Percentiles rank a stretch among this genome's conserved stretches.
Evolutionary conservation across 495 filamentous ascomycete species (phyloP).

Genomic region (Penicillium maclennaniae): DNA sequence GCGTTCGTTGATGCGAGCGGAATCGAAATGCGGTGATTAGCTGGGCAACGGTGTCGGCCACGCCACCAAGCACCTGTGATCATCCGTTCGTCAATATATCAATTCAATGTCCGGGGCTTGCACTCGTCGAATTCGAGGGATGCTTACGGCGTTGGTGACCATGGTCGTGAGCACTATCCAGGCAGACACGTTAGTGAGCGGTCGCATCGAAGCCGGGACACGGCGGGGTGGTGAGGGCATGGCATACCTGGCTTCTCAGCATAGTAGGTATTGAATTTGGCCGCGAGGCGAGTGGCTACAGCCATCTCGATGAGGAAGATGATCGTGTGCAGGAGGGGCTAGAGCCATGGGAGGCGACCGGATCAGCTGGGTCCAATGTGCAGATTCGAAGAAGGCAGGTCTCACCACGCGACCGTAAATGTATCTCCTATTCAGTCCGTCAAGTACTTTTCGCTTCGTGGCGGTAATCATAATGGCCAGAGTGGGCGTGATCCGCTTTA

Average conservation of each 20-base stretch:
- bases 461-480: conserved; percentile 40
- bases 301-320: conserved; percentile 87
- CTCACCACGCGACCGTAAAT: conserved; percentile 78
- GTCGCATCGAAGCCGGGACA: neutral
- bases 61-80: conserved; percentile 71
- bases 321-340: conserved; percentile 86
- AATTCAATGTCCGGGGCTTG: neutral
- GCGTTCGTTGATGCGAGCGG: conserved; percentile 54
- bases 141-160: conserved; percentile 88
- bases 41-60: conserved; percentile 95
- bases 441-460: conserved; percentile 56
- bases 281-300: conserved; percentile 70
- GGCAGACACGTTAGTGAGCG: conserved; percentile 22
- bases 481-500: conserved; percentile 6
- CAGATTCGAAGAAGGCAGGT: neutral
- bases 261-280: conserved; percentile 93
- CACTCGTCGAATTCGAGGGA: neutral
- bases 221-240: neutral
- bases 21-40: conserved; percentile 78
- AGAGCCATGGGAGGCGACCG: conserved; percentile 1
- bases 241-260: conserved; percentile 70
- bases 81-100: conserved; percentile 11
- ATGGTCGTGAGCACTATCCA: conserved; percentile 86
- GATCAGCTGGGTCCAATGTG: conserved; percentile 9
- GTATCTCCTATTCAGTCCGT: conserved; percentile 70